Evolutionary conservation across 345 rosid species (phyloP).

Genomic region (Trapa incisa): DNA sequence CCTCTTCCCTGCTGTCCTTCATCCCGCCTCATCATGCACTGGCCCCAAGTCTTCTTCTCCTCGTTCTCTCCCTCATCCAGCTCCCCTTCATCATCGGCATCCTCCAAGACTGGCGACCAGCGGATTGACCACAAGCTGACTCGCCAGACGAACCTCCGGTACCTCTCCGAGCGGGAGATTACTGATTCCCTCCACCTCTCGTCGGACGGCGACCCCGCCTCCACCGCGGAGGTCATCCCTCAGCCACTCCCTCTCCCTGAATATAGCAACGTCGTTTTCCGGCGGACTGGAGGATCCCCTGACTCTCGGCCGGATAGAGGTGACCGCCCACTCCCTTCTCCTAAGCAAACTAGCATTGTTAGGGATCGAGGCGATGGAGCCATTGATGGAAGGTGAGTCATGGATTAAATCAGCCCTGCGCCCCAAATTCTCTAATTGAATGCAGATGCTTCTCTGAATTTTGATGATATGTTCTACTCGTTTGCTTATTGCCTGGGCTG

Average conservation of each 20-base stretch:
- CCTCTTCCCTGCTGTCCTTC: too few relatives aligned
- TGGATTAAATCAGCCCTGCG: neutral
- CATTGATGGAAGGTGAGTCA: conserved; percentile 15
- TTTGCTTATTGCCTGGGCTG: too few relatives aligned
- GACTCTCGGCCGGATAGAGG: neutral
- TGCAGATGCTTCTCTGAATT: too few relatives aligned
- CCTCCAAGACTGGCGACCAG: conserved; percentile 11
- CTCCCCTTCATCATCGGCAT: conserved; percentile 12
- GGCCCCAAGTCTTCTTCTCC: conserved; percentile 48
- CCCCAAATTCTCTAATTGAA: too few relatives aligned
- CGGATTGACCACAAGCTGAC: conserved; percentile 24
- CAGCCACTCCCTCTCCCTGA: conserved; percentile 1
- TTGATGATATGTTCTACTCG: too few relatives aligned
- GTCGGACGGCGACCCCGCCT: neutral
- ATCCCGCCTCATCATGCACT: conserved; percentile 38
- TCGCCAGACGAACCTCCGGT: conserved; percentile 48
- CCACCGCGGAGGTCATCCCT: neutral
- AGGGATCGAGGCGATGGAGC: conserved; percentile 23
- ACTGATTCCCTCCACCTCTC: conserved; percentile 9
- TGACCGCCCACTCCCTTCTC: conserved; percentile 17
- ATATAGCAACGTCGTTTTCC: neutral
- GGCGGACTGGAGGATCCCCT: neutral
- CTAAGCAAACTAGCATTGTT: conserved; percentile 19
- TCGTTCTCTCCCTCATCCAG: conserved; percentile 24
- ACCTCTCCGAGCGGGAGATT: conserved; percentile 41